These are phyloP conservation scores for Coprinopsis sp. DNA, from an alignment of 768 basidiomycete genomes.

Conservation along the genomic window DNA sequence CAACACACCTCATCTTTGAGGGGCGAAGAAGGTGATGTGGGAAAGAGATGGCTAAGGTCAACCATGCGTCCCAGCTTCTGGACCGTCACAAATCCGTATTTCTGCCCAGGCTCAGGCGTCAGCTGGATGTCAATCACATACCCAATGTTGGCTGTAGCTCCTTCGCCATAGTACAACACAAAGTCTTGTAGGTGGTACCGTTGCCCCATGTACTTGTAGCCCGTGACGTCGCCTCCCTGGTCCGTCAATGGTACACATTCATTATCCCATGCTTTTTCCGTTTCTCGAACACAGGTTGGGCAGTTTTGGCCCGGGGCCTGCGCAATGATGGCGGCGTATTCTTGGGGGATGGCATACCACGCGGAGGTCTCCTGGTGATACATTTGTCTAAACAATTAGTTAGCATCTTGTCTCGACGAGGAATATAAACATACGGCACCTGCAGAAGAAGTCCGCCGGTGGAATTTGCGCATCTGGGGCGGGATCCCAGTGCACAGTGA, in stretches of 20 bases:
- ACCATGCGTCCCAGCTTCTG: constrained; percentile 48
- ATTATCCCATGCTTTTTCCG: constrained; percentile 20
- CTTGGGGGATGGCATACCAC: constrained; percentile 37
- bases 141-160: constrained; percentile 49
- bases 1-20: constrained; percentile 57
- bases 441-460: constrained; percentile 51
- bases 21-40: constrained; percentile 34
- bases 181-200: constrained; percentile 62
- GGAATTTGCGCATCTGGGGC: constrained; percentile 20
- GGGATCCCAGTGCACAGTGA: constrained; percentile 35
- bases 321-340: constrained; percentile 13
- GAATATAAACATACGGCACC: constrained; percentile 31
- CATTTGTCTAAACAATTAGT: constrained; percentile 36
- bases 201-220: constrained; percentile 41
- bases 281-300: constrained; percentile 36
- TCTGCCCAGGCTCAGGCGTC: constrained; percentile 13
- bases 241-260: constrained; percentile 24
- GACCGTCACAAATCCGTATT: constrained; percentile 24
- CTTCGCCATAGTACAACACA: constrained; percentile 42
- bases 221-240: constrained; percentile 25
- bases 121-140: constrained; percentile 38
- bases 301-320: constrained; percentile 49
- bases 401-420: background rate
- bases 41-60: constrained; percentile 35
- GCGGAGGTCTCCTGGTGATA: constrained; percentile 44